These are phyloP conservation scores for Bocquillonia castaneifolia DNA, from an alignment of 441 rosid genomes.

Conservation along the genomic window DNA sequence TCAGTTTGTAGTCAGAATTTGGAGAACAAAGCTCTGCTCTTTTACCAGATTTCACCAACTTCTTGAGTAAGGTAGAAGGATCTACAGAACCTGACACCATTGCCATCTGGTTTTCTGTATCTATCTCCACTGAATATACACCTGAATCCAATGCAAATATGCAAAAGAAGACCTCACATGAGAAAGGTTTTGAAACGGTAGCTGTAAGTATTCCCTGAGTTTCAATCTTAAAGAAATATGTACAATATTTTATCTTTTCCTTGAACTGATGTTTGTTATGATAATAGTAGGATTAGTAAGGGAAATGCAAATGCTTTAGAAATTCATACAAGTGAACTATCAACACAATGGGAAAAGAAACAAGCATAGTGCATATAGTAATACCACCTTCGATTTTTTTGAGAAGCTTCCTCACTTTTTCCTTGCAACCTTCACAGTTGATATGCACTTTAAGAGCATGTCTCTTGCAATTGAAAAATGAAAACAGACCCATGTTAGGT, in stretches of 20 bases:
- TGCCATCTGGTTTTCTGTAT: constrained; percentile 47
- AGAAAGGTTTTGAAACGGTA: too few species aligned
- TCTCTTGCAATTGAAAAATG: constrained; percentile 35
- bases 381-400: constrained; percentile 58
- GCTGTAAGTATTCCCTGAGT: too few species aligned
- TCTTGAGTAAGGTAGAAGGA: constrained; percentile 43
- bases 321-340: too few species aligned
- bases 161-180: not conserved
- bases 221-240: too few species aligned
- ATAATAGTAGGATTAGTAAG: too few species aligned
- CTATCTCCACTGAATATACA: constrained; percentile 55
- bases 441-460: constrained; percentile 57
- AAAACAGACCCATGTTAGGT: not conserved
- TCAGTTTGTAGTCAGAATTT: constrained; percentile 16
- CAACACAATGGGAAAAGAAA: not conserved
- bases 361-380: not conserved
- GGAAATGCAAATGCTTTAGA: too few species aligned
- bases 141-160: constrained; percentile 36
- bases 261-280: too few species aligned
- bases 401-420: constrained; percentile 60
- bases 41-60: constrained; percentile 53
- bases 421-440: constrained; percentile 74
- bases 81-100: constrained; percentile 54
- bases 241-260: too few species aligned
- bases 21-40: constrained; percentile 50